A percentile compares a stretch with the other conserved stretches of the same genome.
These are phyloP conservation scores for Chlorencoelia australis DNA, from an alignment of 2,329 filamentous ascomycete species.

Conservation along the genomic window DNA sequence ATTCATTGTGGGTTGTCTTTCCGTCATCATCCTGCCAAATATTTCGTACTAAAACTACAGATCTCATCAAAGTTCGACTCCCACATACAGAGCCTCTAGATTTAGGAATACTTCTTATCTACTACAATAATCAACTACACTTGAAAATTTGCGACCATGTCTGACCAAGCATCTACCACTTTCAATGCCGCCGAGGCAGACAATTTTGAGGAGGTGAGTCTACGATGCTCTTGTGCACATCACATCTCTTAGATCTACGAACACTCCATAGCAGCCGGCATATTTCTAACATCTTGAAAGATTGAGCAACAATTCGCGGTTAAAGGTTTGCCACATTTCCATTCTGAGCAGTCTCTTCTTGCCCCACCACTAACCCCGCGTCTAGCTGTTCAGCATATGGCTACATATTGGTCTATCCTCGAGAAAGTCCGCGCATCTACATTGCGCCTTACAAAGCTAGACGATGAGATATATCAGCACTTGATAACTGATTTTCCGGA, in stretches of 20 bases:
- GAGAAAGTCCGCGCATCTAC: slow-evolving; percentile 83
- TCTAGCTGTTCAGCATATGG: slow-evolving; percentile 80
- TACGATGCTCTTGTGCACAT: too few species aligned
- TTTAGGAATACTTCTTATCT: too few species aligned
- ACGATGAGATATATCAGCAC: slow-evolving; percentile 89
- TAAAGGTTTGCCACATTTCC: slow-evolving; percentile 53
- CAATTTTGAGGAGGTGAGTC: slow-evolving; percentile 57
- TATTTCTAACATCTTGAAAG: slow-evolving; percentile 35
- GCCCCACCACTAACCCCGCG: slow-evolving; percentile 18
- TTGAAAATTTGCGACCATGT: slow-evolving; percentile 9
- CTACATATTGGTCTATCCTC: slow-evolving; percentile 94
- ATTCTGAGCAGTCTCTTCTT: slow-evolving; percentile 3
- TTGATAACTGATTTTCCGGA: slow-evolving; percentile 85
- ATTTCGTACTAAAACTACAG: too few species aligned
- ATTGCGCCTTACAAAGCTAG: slow-evolving; percentile 83
- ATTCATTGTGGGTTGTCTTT: too few species aligned
- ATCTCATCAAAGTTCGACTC: too few species aligned
- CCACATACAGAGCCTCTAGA: too few species aligned
- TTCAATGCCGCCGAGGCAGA: slow-evolving; percentile 53
- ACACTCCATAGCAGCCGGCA: slow-evolving; percentile 1
- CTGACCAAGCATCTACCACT: slow-evolving; percentile 22
- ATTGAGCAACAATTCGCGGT: slow-evolving; percentile 99
- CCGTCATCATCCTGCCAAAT: too few species aligned
- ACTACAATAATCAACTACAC: too few species aligned
- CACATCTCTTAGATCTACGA: too few species aligned